These are phyloP conservation scores for Podospora fimiseda DNA, from an alignment of 495 filamentous ascomycete genomes.

Conservation along the genomic window DNA sequence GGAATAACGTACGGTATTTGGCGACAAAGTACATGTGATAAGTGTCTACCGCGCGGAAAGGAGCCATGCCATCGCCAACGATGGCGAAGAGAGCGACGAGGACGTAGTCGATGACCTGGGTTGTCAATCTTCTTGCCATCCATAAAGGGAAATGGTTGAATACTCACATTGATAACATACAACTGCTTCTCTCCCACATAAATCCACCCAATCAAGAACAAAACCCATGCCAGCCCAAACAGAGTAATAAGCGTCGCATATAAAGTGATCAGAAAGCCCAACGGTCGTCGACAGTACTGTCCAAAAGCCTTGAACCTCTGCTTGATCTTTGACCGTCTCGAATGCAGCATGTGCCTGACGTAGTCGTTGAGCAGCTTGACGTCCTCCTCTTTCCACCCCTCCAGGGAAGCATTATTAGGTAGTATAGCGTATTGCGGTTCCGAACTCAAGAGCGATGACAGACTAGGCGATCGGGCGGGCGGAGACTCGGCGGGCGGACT, in stretches of 20 bases:
- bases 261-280: conserved; percentile 69
- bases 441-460: conserved; percentile 37
- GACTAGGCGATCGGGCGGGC: conserved; percentile 28
- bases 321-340: conserved; percentile 66
- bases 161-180: conserved; percentile 54
- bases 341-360: conserved; percentile 77
- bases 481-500: background rate
- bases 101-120: conserved; percentile 60
- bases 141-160: background rate
- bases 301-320: conserved; percentile 67
- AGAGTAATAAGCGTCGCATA: conserved; percentile 77
- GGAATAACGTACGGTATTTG: conserved; percentile 28
- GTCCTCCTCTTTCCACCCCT: conserved; percentile 64
- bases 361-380: conserved; percentile 70
- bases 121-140: background rate
- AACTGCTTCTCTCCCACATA: conserved; percentile 65
- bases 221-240: conserved; percentile 76
- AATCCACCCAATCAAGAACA: conserved; percentile 83
- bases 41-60: conserved; percentile 70
- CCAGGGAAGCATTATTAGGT: conserved; percentile 56
- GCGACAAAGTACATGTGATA: conserved; percentile 75
- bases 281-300: conserved; percentile 63
- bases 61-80: conserved; percentile 69
- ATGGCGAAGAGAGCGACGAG: conserved; percentile 72
- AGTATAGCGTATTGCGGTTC: conserved; percentile 51